Conservation (phyloP, 495 filamentous ascomycete genomes). For the Talaromyces stipitatus region DNA sequence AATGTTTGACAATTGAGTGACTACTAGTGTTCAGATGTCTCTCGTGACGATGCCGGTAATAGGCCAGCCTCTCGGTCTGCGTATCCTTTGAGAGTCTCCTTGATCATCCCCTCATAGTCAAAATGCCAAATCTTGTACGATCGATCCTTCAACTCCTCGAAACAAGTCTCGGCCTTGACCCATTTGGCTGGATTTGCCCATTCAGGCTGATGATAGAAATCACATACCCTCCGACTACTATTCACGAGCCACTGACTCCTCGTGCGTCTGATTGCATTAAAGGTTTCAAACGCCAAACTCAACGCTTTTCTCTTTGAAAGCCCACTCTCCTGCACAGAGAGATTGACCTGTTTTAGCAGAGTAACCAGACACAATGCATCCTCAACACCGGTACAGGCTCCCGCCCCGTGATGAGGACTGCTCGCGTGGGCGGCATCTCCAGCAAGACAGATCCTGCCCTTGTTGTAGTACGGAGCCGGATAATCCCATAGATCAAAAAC, state of each 20-base stretch:
- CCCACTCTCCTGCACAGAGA: neutral
- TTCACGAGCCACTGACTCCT: slow-evolving; percentile 26
- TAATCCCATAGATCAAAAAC: slow-evolving; percentile 44
- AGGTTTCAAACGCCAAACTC: slow-evolving; percentile 11
- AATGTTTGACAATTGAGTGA: too few relatives aligned
- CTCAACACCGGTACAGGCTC: slow-evolving; percentile 48
- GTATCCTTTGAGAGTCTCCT: too few relatives aligned
- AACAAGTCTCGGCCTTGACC: slow-evolving; percentile 11
- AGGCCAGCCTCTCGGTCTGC: too few relatives aligned
- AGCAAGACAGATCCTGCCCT: slow-evolving; percentile 34
- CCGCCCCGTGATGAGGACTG: slow-evolving; percentile 42
- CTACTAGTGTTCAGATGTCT: too few relatives aligned
- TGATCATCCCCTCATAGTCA: slow-evolving; percentile 21
- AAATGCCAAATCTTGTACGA: slow-evolving; percentile 27
- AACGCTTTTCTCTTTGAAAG: slow-evolving; percentile 5
- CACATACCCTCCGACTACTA: slow-evolving; percentile 24
- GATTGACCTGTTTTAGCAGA: slow-evolving; percentile 15
- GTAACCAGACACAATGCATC: slow-evolving; percentile 37
- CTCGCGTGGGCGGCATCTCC: slow-evolving; percentile 42
- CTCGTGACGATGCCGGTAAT: too few relatives aligned
- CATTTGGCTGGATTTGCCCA: slow-evolving; percentile 10
- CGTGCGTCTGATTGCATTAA: slow-evolving; percentile 13
- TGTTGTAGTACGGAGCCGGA: slow-evolving; percentile 32
- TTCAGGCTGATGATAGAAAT: slow-evolving; percentile 23
- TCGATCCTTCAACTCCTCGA: slow-evolving; percentile 17